Percentiles rank a stretch among this genome's conserved stretches.
phyloP scores from a whole-genome alignment of 768 basidiomycete genomes.

The Filobasidium floriforme region DNA sequence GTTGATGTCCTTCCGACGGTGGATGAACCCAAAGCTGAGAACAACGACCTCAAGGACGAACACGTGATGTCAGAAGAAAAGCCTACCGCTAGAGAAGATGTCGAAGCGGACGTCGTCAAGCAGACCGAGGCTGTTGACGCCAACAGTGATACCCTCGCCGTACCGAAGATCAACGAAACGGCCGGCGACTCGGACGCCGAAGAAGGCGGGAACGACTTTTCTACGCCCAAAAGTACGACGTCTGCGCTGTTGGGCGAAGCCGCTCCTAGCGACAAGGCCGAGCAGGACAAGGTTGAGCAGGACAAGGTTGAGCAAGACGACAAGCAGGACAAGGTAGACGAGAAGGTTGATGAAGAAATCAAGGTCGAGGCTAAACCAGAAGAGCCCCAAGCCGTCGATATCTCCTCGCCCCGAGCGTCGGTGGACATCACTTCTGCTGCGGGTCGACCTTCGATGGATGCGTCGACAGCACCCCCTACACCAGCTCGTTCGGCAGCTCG shows the following conservation, averaged over 20 bases:
- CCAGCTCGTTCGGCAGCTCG: conserved; percentile 18
- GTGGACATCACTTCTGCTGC: background rate
- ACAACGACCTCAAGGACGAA: background rate
- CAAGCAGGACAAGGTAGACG: too few species aligned
- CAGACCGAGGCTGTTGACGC: background rate
- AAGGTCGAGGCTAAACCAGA: too few species aligned
- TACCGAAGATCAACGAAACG: background rate
- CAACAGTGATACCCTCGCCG: background rate
- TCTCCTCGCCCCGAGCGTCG: conserved; percentile 11
- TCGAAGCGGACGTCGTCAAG: background rate
- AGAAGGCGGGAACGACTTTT: conserved; percentile 28
- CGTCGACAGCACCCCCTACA: conserved; percentile 1
- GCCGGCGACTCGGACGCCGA: conserved; percentile 16
- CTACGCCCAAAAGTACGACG: conserved; percentile 29
- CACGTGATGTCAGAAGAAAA: background rate
- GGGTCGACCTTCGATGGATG: background rate
- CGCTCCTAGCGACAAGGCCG: background rate
- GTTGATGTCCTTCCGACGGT: background rate
- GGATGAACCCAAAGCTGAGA: background rate
- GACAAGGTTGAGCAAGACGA: too few species aligned
- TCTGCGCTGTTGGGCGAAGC: conserved; percentile 22
- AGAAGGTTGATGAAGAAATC: too few species aligned
- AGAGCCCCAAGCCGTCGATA: conserved; percentile 10
- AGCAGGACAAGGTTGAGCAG: background rate
- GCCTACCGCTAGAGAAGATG: background rate